Conservation (phyloP, 2,329 filamentous ascomycete species). For the Triangularia verruculosa region DNA sequence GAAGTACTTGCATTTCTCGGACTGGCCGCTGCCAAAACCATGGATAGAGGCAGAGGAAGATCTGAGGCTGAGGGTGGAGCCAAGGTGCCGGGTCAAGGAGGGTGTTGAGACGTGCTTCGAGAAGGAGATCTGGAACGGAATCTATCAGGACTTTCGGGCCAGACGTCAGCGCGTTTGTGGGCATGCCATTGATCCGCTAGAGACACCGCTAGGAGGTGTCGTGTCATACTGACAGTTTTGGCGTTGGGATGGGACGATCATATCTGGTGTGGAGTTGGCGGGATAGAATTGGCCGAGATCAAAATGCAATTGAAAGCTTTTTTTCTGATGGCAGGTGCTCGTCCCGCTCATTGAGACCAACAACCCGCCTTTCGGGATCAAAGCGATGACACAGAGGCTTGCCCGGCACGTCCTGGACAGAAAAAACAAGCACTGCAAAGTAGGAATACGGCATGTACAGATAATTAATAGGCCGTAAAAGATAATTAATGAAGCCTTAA, state of each 20-base stretch:
- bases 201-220: background rate
- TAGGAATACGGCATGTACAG: too few relatives aligned
- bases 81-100: constrained; percentile 28
- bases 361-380: background rate
- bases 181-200: background rate
- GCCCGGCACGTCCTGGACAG: too few relatives aligned
- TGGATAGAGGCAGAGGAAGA: constrained; percentile 36
- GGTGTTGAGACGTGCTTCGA: constrained; percentile 10
- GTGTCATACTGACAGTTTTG: background rate
- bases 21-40: constrained; percentile 67
- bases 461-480: too few relatives aligned
- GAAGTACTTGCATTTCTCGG: constrained; percentile 68
- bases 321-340: background rate
- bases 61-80: constrained; percentile 31
- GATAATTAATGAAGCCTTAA: too few relatives aligned
- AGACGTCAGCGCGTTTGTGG: background rate
- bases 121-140: constrained; percentile 16
- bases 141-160: background rate
- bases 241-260: background rate
- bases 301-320: background rate
- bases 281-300: background rate
- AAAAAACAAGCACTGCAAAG: too few relatives aligned
- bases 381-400: background rate
- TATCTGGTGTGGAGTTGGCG: background rate
- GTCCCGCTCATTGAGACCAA: background rate